Percentiles rank a stretch among this genome's conserved stretches.
These are phyloP conservation scores for Phaeomoniella chlamydospora DNA, from an alignment of 2,329 filamentous ascomycete species.

Conservation along the genomic window DNA sequence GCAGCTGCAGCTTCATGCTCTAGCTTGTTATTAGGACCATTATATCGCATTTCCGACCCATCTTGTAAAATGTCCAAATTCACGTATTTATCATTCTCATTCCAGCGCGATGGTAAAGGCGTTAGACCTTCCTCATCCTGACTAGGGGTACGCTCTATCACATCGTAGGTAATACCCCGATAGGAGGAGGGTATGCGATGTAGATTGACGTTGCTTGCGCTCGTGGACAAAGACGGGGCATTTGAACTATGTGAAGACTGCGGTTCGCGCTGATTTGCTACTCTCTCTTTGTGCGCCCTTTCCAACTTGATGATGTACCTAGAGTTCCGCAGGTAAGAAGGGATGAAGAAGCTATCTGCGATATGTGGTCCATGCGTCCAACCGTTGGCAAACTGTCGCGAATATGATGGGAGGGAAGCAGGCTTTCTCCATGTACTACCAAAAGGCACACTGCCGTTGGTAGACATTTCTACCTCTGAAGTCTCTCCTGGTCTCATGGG, in stretches of 20 bases:
- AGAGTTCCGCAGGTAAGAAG: slow-evolving; percentile 68
- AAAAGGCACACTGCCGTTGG: slow-evolving; percentile 17
- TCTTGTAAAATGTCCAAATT: slow-evolving; percentile 62
- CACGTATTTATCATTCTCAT: slow-evolving; percentile 56
- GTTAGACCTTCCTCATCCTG: slow-evolving; percentile 47
- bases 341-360: slow-evolving; percentile 52
- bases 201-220: slow-evolving; percentile 39
- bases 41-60: slow-evolving; percentile 56
- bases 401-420: slow-evolving; percentile 28
- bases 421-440: slow-evolving; percentile 28
- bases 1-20: slow-evolving; percentile 70
- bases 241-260: slow-evolving; percentile 30
- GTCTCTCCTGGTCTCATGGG: background rate
- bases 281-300: slow-evolving; percentile 50
- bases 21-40: slow-evolving; percentile 39
- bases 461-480: slow-evolving; percentile 17
- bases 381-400: slow-evolving; percentile 27
- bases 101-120: slow-evolving; percentile 73
- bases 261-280: slow-evolving; percentile 35
- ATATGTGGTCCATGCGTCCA: slow-evolving; percentile 13
- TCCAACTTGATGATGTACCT: slow-evolving; percentile 65
- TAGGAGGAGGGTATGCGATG: slow-evolving; percentile 49
- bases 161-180: slow-evolving; percentile 67
- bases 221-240: slow-evolving; percentile 35
- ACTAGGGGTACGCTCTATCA: slow-evolving; percentile 60